Base-by-base conservation (phyloP, 306 rosid species). In the Quercus bicolor region DNA sequence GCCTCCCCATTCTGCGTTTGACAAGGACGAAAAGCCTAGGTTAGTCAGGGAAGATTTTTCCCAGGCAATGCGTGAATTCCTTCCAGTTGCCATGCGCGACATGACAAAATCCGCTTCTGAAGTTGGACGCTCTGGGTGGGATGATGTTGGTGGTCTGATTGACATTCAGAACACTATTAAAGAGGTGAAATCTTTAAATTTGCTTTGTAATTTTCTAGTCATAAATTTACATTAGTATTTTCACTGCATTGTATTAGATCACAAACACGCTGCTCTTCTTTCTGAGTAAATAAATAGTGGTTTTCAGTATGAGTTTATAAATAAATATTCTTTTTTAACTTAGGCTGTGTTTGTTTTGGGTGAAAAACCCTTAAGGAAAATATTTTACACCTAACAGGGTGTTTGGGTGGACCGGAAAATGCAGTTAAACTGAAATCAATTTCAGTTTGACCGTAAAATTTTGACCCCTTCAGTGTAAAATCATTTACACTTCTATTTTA, bases 61-160 rank as follows among this genome's bases (percentile, higher is more conserved):
- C 72, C 86, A 71, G 77, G 98, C 98, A 34, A 94, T 94, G 98
- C 91, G 81, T 74, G 97, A 87, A 74, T 94, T 92, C 80, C 94
- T 92, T 73, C 98, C 98, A 5, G 91, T 93, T 86, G 92, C 98
- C 78, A 89, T 94, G 97, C 93, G 98, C 54, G 97, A 94, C 81
- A 86, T 94, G 45, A 89, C 97, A 59, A 92, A 91, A 82, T 75
- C 94, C 45, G 81, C 92, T 64, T 81, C 93, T 33, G 97, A 91
- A 74, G 94, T 86, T 77, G 97, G 91, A 68, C 95, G 89, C 78
- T 77, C 95, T 81, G 98, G 98, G 79, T 94, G 98, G 98, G 95
- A 91, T 66, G 97, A 94, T 70, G 97, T 94, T 72, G 98, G 98
- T 72, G 98, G 98, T 81, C 96, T 94, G 75, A 84, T 70, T 71